Conservation (phyloP, 495 filamentous ascomycete genomes). For the Usnea hakonensis region DNA sequence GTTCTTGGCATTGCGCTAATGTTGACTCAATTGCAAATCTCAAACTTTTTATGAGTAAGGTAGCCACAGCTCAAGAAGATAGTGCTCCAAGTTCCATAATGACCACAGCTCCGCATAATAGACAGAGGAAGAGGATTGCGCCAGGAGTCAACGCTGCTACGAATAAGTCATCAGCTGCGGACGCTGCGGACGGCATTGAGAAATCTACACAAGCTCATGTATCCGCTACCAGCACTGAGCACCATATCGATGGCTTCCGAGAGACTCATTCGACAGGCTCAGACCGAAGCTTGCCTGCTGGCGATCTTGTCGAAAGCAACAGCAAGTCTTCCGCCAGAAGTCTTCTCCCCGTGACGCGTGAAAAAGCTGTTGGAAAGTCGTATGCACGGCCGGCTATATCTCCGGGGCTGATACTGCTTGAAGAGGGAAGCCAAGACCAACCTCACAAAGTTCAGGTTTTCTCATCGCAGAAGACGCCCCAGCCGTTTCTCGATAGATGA, state of each 20-base stretch:
- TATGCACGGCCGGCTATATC: background rate
- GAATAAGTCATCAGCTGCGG: background rate
- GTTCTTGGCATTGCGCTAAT: background rate
- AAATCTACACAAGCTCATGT: background rate
- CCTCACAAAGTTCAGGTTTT: background rate
- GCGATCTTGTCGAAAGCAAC: background rate
- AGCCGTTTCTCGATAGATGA: conserved; percentile 1
- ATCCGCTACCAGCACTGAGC: background rate
- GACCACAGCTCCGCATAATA: background rate
- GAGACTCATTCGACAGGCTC: background rate
- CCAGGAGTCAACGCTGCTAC: background rate
- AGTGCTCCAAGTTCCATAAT: background rate
- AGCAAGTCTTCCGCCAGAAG: background rate
- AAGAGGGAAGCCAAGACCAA: background rate
- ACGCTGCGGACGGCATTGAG: background rate
- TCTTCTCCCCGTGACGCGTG: background rate
- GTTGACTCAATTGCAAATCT: background rate
- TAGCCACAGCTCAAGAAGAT: background rate
- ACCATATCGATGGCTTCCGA: background rate
- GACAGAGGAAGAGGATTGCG: background rate
- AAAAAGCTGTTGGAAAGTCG: background rate
- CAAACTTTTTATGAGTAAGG: background rate
- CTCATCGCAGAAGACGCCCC: background rate
- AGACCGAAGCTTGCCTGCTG: background rate
- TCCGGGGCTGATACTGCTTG: background rate